Evolutionary conservation across 2,329 filamentous ascomycete species (phyloP).

Genomic region (Aspergillus fijiensis): DNA sequence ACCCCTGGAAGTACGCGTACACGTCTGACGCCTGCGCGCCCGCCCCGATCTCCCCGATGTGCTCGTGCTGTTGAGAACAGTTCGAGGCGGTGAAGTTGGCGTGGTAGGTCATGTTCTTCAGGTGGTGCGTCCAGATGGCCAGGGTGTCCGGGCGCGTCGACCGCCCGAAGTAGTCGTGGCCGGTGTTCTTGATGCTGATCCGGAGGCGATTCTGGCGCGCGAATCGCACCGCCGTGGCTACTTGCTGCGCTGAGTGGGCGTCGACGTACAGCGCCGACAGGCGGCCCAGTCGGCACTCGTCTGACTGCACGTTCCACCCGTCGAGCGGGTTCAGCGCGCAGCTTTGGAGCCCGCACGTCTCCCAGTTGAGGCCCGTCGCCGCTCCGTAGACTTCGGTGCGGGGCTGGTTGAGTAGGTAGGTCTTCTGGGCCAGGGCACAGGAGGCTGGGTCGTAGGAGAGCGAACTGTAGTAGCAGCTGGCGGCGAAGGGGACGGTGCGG

Average conservation of each 20-base stretch:
- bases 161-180: slow-evolving; percentile 52
- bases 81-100: slow-evolving; percentile 12
- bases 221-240: background rate
- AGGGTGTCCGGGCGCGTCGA: slow-evolving; percentile 39
- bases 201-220: slow-evolving; percentile 29
- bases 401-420: no score
- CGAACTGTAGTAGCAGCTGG: no score
- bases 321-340: background rate
- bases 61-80: slow-evolving; percentile 30
- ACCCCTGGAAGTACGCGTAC: slow-evolving; percentile 9
- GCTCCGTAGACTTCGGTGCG: no score
- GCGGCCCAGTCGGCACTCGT: background rate
- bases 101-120: slow-evolving; percentile 37
- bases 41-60: slow-evolving; percentile 42
- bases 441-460: no score
- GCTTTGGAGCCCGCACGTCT: background rate
- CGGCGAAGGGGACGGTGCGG: no score
- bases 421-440: no score
- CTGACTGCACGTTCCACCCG: background rate
- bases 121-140: slow-evolving; percentile 43
- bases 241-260: background rate
- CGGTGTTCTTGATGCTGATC: slow-evolving; percentile 55
- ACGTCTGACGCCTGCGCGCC: slow-evolving; percentile 16
- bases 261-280: background rate
- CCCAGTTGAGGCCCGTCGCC: background rate